Evolutionary conservation across 805 yeast species (phyloP).

Genomic region (Teunomyces cretensis): DNA sequence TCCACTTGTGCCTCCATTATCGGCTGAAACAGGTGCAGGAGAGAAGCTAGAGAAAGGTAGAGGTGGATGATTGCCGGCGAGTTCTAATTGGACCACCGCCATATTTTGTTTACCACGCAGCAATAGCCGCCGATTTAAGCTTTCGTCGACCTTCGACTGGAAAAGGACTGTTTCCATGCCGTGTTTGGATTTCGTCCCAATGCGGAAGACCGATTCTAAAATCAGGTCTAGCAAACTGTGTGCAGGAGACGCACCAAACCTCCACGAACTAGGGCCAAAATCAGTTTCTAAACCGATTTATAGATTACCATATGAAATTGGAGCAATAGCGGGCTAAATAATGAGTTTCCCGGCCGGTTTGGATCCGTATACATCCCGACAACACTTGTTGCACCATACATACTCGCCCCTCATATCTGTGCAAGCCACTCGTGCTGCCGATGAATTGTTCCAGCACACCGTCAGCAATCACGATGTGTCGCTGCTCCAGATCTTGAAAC

Average conservation of each 20-base stretch:
- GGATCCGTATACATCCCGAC: slow-evolving; percentile 41
- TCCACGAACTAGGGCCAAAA: not conserved
- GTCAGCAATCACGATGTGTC: slow-evolving; percentile 39
- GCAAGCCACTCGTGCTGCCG: slow-evolving; percentile 47
- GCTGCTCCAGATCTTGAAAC: slow-evolving; percentile 48
- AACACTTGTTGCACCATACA: slow-evolving; percentile 44
- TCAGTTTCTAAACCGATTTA: not conserved
- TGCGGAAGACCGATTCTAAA: not conserved
- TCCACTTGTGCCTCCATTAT: not conserved
- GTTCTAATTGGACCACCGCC: no score
- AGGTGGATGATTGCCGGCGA: no score
- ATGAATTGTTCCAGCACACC: slow-evolving; percentile 39
- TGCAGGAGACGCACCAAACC: not conserved
- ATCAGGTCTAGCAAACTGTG: not conserved
- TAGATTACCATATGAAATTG: not conserved
- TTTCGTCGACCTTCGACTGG: no score
- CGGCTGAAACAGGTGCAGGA: not conserved
- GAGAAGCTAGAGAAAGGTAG: no score
- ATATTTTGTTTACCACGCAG: no score
- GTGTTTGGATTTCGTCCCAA: not conserved
- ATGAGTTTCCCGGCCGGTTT: slow-evolving; percentile 33
- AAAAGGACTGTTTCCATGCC: no score
- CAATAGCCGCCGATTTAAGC: no score
- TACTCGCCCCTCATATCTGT: slow-evolving; percentile 55
- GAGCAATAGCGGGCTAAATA: no score